Evolutionary conservation across 352 stramenopile species (phyloP).

Genomic region (Globisporangium emineosum): DNA sequence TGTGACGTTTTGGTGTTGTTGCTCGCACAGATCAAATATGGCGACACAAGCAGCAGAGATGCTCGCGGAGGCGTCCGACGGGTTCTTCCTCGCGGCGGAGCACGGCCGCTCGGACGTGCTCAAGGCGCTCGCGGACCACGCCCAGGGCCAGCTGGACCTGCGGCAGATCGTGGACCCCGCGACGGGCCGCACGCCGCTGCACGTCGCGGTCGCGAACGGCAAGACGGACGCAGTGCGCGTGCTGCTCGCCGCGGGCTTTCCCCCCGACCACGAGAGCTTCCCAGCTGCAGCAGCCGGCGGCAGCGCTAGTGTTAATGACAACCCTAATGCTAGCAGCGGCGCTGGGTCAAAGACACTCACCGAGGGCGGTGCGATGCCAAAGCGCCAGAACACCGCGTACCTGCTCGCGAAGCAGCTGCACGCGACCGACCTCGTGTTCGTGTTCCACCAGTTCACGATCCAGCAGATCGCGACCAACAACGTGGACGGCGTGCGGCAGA

Average conservation of each 20-base stretch:
- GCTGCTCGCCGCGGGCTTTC: conserved; percentile 75
- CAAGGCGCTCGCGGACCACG: conserved; percentile 76
- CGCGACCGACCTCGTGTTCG: conserved; percentile 58
- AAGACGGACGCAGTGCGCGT: conserved; percentile 80
- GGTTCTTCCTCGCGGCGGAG: conserved; percentile 81
- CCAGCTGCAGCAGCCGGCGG: background rate
- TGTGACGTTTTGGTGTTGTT: too few species aligned
- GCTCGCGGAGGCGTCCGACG: conserved; percentile 68
- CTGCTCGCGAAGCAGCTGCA: conserved; percentile 56
- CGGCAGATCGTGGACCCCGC: conserved; percentile 50
- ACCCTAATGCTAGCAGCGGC: background rate
- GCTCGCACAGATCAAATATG: background rate
- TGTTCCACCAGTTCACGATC: conserved; percentile 87
- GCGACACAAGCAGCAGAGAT: conserved; percentile 19
- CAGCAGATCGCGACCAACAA: conserved; percentile 76
- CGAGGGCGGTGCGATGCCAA: conserved; percentile 1
- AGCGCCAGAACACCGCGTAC: conserved; percentile 48
- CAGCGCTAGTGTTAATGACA: too few species aligned
- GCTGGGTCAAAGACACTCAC: background rate
- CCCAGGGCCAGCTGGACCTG: conserved; percentile 45
- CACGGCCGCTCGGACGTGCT: conserved; percentile 84
- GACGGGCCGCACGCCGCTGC: conserved; percentile 66
- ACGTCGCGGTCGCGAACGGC: conserved; percentile 65
- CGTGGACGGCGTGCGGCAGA: conserved; percentile 44
- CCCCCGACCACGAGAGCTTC: conserved; percentile 45